A percentile compares a stretch with the other conserved stretches of the same genome.
Conservation (phyloP, 2,329 filamentous ascomycete genomes). For the Pestalotiopsis sp. region DNA sequence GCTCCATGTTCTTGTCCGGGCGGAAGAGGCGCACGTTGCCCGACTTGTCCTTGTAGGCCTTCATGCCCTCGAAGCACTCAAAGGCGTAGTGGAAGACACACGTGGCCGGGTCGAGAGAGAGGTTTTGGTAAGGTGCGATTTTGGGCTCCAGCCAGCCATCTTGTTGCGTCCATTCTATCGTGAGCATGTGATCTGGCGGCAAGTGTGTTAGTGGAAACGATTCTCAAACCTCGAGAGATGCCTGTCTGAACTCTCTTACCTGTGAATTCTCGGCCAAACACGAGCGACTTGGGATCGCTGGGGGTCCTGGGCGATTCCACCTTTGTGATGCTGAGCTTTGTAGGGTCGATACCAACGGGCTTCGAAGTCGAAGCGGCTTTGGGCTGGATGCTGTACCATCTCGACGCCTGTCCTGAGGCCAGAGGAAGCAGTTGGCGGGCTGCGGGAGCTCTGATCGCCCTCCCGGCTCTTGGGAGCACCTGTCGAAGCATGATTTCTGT, state of each 20-base stretch:
- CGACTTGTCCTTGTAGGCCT: conserved; percentile 89
- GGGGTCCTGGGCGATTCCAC: conserved; percentile 77
- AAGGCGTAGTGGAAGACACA: conserved; percentile 99
- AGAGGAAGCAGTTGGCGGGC: conserved; percentile 33
- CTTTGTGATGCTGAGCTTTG: conserved; percentile 73
- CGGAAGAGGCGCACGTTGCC: conserved; percentile 87
- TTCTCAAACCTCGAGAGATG: neutral
- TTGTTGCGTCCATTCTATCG: conserved; percentile 86
- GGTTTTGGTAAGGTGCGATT: conserved; percentile 94
- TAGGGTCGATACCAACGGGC: conserved; percentile 74
- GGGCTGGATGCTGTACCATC: conserved; percentile 58
- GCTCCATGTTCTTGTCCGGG: conserved; percentile 93
- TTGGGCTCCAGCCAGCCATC: conserved; percentile 82
- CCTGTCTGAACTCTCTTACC: conserved; percentile 51
- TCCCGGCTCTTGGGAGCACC: conserved; percentile 44
- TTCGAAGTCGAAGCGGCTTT: conserved; percentile 52
- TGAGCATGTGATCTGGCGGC: conserved; percentile 87
- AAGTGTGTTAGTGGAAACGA: neutral
- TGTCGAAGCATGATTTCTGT: conserved; percentile 46
- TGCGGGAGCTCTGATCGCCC: conserved; percentile 34
- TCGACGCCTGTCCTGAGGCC: conserved; percentile 35
- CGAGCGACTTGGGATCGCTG: conserved; percentile 75
- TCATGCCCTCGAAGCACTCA: conserved; percentile 98
- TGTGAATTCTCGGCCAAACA: conserved; percentile 92
- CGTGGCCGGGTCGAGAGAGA: conserved; percentile 91